phyloP scores from a whole-genome alignment of 2,329 filamentous ascomycete species.

The Colletotrichum paranaense region DNA sequence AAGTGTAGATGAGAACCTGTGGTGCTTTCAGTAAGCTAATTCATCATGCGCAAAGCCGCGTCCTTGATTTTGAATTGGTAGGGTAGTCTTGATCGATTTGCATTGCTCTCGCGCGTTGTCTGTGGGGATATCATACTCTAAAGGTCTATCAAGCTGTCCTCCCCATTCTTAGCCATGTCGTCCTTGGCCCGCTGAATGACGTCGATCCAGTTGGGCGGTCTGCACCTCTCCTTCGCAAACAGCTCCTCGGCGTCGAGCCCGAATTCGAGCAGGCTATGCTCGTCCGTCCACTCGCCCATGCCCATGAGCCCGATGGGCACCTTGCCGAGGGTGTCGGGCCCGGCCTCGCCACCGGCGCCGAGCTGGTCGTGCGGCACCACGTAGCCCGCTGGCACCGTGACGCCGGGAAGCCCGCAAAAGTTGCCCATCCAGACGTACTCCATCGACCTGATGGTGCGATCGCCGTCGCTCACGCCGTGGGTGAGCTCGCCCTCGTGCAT shows the following conservation, averaged over 20 bases:
- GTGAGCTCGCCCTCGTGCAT: constrained; percentile 47
- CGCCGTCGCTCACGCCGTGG: constrained; percentile 58
- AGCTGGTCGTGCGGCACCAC: constrained; percentile 48
- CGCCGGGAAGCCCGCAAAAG: constrained; percentile 59
- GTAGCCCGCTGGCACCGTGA: constrained; percentile 60
- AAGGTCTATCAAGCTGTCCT: constrained; percentile 31
- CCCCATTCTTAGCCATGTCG: constrained; percentile 32
- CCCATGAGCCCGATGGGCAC: constrained; percentile 67
- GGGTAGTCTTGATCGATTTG: neutral
- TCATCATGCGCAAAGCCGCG: neutral
- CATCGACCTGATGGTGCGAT: constrained; percentile 59
- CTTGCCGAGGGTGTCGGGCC: constrained; percentile 49
- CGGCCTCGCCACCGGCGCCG: constrained; percentile 45
- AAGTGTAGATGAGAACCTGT: neutral
- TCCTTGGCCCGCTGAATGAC: constrained; percentile 50
- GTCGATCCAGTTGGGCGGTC: constrained; percentile 58
- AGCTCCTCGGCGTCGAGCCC: constrained; percentile 58
- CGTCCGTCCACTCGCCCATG: constrained; percentile 65
- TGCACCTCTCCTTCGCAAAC: constrained; percentile 45
- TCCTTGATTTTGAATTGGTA: neutral
- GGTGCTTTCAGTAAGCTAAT: neutral
- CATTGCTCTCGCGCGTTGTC: neutral
- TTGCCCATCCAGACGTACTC: constrained; percentile 64
- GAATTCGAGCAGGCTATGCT: constrained; percentile 60
- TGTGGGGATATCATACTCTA: constrained; percentile 18